These are phyloP conservation scores for Plasmodium falciparum DNA, from an alignment of 169 alveolate species.

Conservation along the genomic window DNA sequence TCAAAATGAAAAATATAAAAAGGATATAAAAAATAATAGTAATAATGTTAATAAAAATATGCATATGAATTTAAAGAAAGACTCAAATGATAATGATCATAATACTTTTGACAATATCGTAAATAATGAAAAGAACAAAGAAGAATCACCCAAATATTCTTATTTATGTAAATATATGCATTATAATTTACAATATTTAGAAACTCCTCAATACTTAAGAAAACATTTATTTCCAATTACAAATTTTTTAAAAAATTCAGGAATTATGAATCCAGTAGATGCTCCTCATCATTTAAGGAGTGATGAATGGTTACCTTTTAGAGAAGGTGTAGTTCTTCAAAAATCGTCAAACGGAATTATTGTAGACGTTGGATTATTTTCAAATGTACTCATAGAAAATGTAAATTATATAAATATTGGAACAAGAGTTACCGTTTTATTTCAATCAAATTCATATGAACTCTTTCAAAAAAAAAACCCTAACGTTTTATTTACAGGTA, in stretches of 20 bases:
- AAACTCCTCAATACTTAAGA: conserved; percentile 99
- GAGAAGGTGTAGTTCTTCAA: conserved; percentile 72
- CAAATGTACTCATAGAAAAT: conserved; percentile 80
- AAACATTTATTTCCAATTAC: conserved; percentile 86
- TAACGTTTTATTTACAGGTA: conserved; percentile 45
- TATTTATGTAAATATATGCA: conserved; percentile 60
- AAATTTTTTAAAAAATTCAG: conserved; percentile 94
- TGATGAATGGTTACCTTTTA: conserved; percentile 94
- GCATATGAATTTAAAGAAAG: neutral
- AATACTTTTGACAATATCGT: neutral
- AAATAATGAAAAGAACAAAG: neutral
- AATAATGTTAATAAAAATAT: conserved; percentile 2
- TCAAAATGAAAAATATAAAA: conserved; percentile 2
- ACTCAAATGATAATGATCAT: neutral
- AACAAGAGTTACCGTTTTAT: conserved; percentile 75
- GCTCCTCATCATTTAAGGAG: conserved; percentile 98
- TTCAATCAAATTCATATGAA: conserved; percentile 22
- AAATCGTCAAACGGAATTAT: conserved; percentile 30
- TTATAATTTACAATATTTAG: conserved; percentile 93
- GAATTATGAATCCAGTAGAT: conserved; percentile 98
- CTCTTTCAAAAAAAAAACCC: conserved; percentile 42
- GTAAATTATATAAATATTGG: conserved; percentile 65
- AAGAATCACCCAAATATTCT: conserved; percentile 16
- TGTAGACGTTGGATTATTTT: conserved; percentile 87
- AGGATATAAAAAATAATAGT: neutral